A percentile compares a stretch with the other conserved stretches of the same genome.
These are phyloP conservation scores for Vachellia pachyceras DNA, from an alignment of 306 rosid genomes.

Conservation along the genomic window DNA sequence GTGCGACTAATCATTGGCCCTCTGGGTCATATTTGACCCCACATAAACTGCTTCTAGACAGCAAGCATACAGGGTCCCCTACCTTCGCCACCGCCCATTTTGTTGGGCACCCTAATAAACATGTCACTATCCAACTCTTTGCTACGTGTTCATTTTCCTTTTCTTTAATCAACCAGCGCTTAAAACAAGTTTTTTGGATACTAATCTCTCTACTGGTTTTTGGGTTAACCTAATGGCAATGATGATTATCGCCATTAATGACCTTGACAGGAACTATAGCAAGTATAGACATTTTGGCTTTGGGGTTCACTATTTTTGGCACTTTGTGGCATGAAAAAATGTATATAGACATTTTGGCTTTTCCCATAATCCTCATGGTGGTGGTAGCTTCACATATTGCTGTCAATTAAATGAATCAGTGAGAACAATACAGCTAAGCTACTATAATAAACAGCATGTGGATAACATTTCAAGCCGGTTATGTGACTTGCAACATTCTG, in stretches of 20 bases:
- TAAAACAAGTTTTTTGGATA: conserved; percentile 14
- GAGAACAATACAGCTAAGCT: conserved; percentile 36
- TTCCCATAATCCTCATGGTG: conserved; percentile 14
- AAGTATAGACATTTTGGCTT: not conserved
- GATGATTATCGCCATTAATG: not conserved
- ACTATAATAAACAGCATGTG: not conserved
- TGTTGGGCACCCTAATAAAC: conserved; percentile 53
- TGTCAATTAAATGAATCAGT: conserved; percentile 22
- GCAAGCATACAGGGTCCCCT: conserved; percentile 64
- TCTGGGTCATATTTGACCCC: conserved; percentile 62
- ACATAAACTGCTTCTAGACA: conserved; percentile 51
- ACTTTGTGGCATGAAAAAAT: conserved; percentile 27
- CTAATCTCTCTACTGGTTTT: conserved; percentile 28
- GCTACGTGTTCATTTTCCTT: conserved; percentile 6
- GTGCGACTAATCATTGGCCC: conserved; percentile 43
- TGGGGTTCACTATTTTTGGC: conserved; percentile 26
- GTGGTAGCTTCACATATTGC: conserved; percentile 40
- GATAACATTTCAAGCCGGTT: conserved; percentile 13
- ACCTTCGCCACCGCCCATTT: conserved; percentile 56
- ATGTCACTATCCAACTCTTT: conserved; percentile 41
- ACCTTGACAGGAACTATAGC: not conserved
- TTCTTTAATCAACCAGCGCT: conserved; percentile 25
- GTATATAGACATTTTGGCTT: conserved; percentile 35
- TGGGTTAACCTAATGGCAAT: not conserved
- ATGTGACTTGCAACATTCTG: conserved; percentile 25